Base-by-base conservation (phyloP, 75 land plant species). In the Sequoia sempervirens region DNA sequence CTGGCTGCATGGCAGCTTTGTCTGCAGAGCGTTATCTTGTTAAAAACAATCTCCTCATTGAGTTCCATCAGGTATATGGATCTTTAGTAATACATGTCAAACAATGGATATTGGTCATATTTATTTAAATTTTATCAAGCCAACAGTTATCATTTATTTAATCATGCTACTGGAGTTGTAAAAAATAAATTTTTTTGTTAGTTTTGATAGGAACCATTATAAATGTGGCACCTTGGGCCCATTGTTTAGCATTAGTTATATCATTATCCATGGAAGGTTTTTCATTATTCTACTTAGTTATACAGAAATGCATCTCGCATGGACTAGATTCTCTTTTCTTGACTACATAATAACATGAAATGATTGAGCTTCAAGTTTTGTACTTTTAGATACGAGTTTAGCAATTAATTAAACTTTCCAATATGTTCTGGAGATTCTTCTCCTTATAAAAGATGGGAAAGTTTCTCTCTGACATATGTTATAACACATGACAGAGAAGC, bases 1-100 rank as follows among this genome's bases (percentile, higher is more conserved):
- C 99, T 46, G 99, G 99, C 79, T 97, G 99, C 80, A 83, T 97
- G 82, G 99, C 99, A 81, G 98, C 99, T 79, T 84, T 97, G 81
- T 93, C 98, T 18, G 99, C 92, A 66, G 99, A 97, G 84, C 92
- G 99, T 64, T 97, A 95, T 85, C 89, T 97, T 75, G 90, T 87
- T 9, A 85, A 85, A 74, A 93, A 91, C 68, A 79, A 92, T 89
- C 99, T 97, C 78, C 98, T 97, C 83, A 84, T 97, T 83, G 99
- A 97, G 88, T 97, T 97, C 83, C 99, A 97, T 80, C 99, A 97
- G 96, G 99, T 95, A 89, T 76, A 40, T n/a, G 41, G 12, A 54
- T 79, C 30, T 46, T 41, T n/a, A 17, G 15, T 47, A 61, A 80
- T 28, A 46, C 34, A 76, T 83, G 45, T 45, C 28, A 83, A 38